A percentile compares a stretch with the other conserved stretches of the same genome.
Conservation (phyloP, 2,329 filamentous ascomycete genomes). For the Rugonectria rugulosa region DNA sequence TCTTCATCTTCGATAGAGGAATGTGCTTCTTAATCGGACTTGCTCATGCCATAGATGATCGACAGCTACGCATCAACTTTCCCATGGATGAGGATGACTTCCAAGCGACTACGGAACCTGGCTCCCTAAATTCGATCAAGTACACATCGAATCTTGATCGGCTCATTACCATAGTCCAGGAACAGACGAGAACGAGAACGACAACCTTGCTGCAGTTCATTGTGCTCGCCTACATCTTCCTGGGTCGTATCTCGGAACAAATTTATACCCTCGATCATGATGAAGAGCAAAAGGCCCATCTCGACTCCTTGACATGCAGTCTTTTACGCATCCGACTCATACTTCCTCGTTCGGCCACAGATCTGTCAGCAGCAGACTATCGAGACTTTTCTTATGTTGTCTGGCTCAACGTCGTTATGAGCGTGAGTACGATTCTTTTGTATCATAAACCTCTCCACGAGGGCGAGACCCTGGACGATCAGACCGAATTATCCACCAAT, state of each 20-base stretch:
- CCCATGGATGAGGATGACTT: conserved; percentile 33
- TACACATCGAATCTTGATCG: conserved; percentile 26
- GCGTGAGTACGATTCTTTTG: conserved; percentile 28
- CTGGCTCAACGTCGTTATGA: conserved; percentile 33
- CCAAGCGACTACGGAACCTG: conserved; percentile 15
- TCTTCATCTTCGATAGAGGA: conserved; percentile 36
- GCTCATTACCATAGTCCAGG: conserved; percentile 26
- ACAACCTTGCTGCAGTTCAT: conserved; percentile 30
- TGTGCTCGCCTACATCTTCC: conserved; percentile 29
- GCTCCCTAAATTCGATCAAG: background rate
- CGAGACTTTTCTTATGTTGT: conserved; percentile 26
- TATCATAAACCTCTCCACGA: conserved; percentile 29
- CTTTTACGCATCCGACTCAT: conserved; percentile 32
- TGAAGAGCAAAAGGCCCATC: conserved; percentile 7
- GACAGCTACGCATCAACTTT: conserved; percentile 30
- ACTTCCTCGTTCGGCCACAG: conserved; percentile 31
- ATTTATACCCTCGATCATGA: conserved; percentile 25
- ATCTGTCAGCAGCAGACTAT: conserved; percentile 28
- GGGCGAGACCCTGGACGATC: conserved; percentile 8
- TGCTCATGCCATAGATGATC: conserved; percentile 36
- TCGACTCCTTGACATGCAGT: conserved; percentile 24
- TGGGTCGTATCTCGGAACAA: conserved; percentile 31
- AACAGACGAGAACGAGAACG: conserved; percentile 10
- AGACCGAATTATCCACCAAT: conserved; percentile 22
- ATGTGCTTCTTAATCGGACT: conserved; percentile 37